Conservation (phyloP, 306 rosid genomes). For the Quercus aquifolioides region DNA sequence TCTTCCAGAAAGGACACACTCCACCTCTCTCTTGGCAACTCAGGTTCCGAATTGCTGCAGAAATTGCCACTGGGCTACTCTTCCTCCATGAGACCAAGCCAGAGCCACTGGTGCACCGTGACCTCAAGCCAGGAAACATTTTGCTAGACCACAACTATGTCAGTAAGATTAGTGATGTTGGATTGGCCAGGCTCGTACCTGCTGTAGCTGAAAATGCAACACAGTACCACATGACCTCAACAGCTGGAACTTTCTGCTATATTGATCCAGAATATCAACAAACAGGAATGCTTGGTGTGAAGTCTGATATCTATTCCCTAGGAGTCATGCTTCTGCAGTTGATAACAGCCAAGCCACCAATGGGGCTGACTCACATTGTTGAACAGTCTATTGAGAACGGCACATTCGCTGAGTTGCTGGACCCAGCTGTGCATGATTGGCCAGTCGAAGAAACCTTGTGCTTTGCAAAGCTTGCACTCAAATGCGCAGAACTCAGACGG, state of each 20-base stretch:
- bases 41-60: conserved; percentile 76
- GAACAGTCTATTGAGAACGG: conserved; percentile 46
- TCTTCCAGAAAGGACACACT: conserved; percentile 43
- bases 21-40: conserved; percentile 58
- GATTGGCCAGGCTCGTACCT: conserved; percentile 87
- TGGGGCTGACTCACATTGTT: conserved; percentile 72
- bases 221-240: conserved; percentile 67
- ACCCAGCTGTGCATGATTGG: conserved; percentile 71
- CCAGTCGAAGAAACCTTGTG: conserved; percentile 50
- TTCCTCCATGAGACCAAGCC: conserved; percentile 97
- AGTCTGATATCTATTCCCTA: conserved; percentile 90
- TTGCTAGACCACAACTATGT: conserved; percentile 73
- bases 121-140: conserved; percentile 88
- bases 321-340: conserved; percentile 79
- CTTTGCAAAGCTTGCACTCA: conserved; percentile 55
- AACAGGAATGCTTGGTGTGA: conserved; percentile 90
- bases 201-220: conserved; percentile 76
- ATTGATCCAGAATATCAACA: conserved; percentile 97
- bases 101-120: conserved; percentile 93
- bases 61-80: conserved; percentile 74
- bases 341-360: conserved; percentile 66
- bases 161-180: conserved; percentile 87
- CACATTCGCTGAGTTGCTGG: conserved; percentile 47
- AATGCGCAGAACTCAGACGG: conserved; percentile 80
- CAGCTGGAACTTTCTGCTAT: conserved; percentile 95